phyloP scores from a whole-genome alignment of 2,329 filamentous ascomycete species.

The Neocatenulostroma microsporum region DNA sequence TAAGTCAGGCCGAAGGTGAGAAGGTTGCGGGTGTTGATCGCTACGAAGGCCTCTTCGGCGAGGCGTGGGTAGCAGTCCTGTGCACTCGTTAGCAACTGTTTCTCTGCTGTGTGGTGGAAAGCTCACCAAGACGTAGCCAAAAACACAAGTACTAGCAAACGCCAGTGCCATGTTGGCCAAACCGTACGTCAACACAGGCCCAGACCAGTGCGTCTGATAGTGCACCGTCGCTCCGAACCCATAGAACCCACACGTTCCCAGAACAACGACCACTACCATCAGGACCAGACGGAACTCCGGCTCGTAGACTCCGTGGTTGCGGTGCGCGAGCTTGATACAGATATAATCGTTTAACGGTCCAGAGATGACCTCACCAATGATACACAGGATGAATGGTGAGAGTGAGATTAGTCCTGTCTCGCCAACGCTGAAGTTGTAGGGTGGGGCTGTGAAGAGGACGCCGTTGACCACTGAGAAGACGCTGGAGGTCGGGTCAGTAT shows the following conservation, averaged over 20 bases:
- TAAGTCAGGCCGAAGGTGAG: conserved; percentile 40
- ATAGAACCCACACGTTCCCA: conserved; percentile 41
- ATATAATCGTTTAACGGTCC: conserved; percentile 43
- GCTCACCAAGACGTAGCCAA: conserved; percentile 41
- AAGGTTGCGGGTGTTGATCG: conserved; percentile 44
- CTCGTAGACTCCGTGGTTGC: conserved; percentile 29
- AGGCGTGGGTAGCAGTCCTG: conserved; percentile 40
- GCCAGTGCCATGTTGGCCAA: conserved; percentile 44
- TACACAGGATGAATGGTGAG: conserved; percentile 42
- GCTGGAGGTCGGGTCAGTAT: too few relatives aligned
- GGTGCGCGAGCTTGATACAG: conserved; percentile 24
- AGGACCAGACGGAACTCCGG: conserved; percentile 28
- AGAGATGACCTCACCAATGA: conserved; percentile 39
- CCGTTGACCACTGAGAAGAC: conserved; percentile 44
- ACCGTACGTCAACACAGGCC: conserved; percentile 43
- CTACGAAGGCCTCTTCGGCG: conserved; percentile 45
- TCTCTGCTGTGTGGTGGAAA: background rate
- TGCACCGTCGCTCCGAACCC: conserved; percentile 42
- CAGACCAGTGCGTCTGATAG: conserved; percentile 42
- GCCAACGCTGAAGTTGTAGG: conserved; percentile 41
- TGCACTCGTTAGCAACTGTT: background rate
- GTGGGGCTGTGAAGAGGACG: conserved; percentile 28
- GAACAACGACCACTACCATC: conserved; percentile 34
- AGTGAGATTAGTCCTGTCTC: conserved; percentile 44
- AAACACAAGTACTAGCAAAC: conserved; percentile 42